Conservation (phyloP, 305 asterid species). For the Plantago lanceolata region DNA sequence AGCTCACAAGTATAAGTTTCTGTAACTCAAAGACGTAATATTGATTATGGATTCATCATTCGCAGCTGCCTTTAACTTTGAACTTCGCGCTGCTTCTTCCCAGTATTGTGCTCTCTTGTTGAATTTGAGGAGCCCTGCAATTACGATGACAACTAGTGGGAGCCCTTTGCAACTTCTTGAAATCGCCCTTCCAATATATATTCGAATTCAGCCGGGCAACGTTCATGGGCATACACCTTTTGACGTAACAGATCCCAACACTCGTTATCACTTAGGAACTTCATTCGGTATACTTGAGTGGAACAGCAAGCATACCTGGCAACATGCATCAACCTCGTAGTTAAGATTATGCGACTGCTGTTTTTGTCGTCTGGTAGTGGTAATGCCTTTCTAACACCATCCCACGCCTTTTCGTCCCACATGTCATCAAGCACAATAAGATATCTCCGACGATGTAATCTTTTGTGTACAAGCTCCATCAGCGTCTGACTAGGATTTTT, state of each 20-base stretch:
- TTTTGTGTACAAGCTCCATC: conserved; percentile 23
- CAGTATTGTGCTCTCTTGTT: not conserved
- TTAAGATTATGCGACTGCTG: conserved; percentile 32
- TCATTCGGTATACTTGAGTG: not conserved
- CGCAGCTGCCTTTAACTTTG: not conserved
- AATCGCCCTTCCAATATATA: not conserved
- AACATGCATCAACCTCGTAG: conserved; percentile 19
- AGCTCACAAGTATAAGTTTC: conserved; percentile 33
- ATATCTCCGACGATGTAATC: conserved; percentile 20
- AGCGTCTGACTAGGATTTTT: not conserved
- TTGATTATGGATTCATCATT: not conserved
- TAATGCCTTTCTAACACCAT: not conserved
- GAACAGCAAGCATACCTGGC: not conserved
- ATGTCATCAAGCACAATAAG: conserved; percentile 35
- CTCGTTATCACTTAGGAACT: not conserved
- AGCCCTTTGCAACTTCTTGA: not conserved
- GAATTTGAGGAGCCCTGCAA: conserved; percentile 10
- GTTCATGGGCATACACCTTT: not conserved
- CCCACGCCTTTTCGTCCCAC: conserved; percentile 30
- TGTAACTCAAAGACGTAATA: conserved; percentile 28
- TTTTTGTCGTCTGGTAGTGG: conserved; percentile 32
- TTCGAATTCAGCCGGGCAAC: not conserved
- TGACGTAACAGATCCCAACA: not conserved
- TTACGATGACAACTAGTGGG: not conserved
- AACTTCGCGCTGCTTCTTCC: not conserved